Evolutionary conservation across 345 rosid species (phyloP), one percentile per base, ranked within the genome.

Genomic region (Sapria himalayana): DNA sequence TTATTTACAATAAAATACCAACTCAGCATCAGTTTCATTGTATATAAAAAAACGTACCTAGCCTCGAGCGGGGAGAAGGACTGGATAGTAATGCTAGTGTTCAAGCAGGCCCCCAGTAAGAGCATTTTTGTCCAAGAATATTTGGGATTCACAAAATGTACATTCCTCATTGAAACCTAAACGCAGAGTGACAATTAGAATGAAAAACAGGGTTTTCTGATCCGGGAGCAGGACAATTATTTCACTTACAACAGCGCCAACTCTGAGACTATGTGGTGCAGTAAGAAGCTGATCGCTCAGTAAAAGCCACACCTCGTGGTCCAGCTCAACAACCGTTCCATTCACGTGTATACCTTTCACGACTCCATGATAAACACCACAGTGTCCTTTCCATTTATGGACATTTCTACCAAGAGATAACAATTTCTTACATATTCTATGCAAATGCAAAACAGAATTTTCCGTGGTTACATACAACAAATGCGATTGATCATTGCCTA

Each of bases 241-340:
- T 35, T 20, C 12, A 63, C 98, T 69, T 63, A 89, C 94, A 39
- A 79, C 59, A 4, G 94, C 69, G 4, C 91, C 93, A 41, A 55
- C 56, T 41, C 98, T 66, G 22, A 76, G 55, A 67, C 93, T 55
- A 45, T 71, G 98, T 0, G 93, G 75, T 32, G 55, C 59, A 16
- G 29, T 45, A 25, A 53, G 62, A 25, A 58, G 63, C 48, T 55
- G 71, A 62, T 76, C 85, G 5, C 78, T 74, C 47, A 74, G 61
- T 25, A 89, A 44, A 57, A 89, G 85, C 94, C 86, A 89, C 8
- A 76, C 84, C 44, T 79, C 75, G 24, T 69, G 61, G 37, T 89
- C 93, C 61, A 89, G 56, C 70, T 82, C 93, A 50, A 79, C 64
- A 48, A 74, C 70, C 81, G 62, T 69, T 32, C 91, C 94, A 45